These are phyloP conservation scores for Ceratocystis cubensis DNA, from an alignment of 2,329 filamentous ascomycete genomes.

Conservation along the genomic window DNA sequence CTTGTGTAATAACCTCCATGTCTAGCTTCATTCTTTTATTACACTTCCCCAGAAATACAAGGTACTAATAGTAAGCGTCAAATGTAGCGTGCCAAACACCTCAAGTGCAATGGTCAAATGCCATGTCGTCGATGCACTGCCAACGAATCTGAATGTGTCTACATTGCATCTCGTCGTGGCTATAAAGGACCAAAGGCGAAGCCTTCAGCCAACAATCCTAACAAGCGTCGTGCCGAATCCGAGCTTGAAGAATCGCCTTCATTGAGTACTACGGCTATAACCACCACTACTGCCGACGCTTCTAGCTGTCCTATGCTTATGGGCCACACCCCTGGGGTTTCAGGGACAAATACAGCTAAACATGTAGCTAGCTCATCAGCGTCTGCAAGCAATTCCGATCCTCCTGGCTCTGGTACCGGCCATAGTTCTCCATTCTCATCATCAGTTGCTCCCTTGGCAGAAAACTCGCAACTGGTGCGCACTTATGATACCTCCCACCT, in stretches of 20 bases:
- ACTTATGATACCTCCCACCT: conserved; percentile 24
- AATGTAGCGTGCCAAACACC: conserved; percentile 48
- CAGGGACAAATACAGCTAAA: conserved; percentile 22
- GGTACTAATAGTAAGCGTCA: neutral
- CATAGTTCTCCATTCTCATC: conserved; percentile 21
- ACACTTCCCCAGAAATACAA: neutral
- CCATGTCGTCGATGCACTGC: conserved; percentile 57
- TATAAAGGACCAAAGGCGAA: conserved; percentile 54
- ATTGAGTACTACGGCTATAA: conserved; percentile 4
- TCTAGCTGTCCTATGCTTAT: conserved; percentile 37
- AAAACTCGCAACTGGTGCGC: conserved; percentile 34
- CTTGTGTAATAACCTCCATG: conserved; percentile 36
- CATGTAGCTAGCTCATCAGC: conserved; percentile 16
- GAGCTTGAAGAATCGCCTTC: conserved; percentile 16
- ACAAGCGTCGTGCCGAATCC: conserved; percentile 23
- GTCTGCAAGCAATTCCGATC: conserved; percentile 1
- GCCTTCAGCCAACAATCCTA: conserved; percentile 32
- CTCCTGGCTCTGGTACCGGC: neutral
- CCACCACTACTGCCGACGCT: conserved; percentile 18
- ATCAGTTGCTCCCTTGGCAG: conserved; percentile 23
- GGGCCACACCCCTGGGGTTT: conserved; percentile 28
- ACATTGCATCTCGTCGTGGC: conserved; percentile 61
- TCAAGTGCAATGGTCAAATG: conserved; percentile 60
- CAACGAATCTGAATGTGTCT: conserved; percentile 51
- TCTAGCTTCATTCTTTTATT: conserved; percentile 11